Percentiles rank a stretch among this genome's conserved stretches.
These are phyloP conservation scores for Coriolopsis trogii DNA, from an alignment of 1,284 basidiomycete species.

Conservation along the genomic window DNA sequence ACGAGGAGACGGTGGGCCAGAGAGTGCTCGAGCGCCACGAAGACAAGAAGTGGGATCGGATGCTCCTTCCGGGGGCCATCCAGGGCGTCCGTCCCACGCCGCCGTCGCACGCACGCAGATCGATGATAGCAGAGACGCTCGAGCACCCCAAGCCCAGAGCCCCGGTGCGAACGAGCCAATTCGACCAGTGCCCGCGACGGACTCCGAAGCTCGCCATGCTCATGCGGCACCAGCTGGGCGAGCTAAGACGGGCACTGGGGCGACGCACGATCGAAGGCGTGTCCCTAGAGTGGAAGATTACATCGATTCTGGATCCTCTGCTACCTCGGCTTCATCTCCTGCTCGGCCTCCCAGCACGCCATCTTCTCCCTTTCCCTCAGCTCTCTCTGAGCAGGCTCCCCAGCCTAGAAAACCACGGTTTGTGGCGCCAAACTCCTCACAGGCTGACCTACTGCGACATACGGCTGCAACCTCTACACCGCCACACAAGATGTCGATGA, in stretches of 20 bases:
- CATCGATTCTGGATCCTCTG: no score
- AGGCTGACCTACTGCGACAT: no score
- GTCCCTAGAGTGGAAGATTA: no score
- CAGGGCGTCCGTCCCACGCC: neutral
- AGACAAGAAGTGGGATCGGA: neutral
- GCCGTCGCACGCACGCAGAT: slow-evolving; percentile 1
- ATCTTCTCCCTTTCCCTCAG: no score
- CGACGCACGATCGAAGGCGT: neutral
- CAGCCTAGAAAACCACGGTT: no score
- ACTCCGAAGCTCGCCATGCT: neutral
- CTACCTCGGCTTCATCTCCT: neutral
- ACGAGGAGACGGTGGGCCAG: no score
- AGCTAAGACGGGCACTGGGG: neutral
- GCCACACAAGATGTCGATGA: no score
- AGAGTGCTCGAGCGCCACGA: no score
- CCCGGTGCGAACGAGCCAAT: neutral
- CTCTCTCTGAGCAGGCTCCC: no score
- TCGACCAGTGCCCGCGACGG: neutral
- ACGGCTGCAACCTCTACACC: no score
- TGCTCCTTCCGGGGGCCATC: neutral
- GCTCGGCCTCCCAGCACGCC: no score
- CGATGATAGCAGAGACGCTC: slow-evolving; percentile 4
- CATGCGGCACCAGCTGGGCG: neutral
- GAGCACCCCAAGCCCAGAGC: neutral
- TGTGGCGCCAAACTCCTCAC: no score